phyloP scores from a whole-genome alignment of 1,284 basidiomycete species.

The Cryptococcus amylolentus region DNA sequence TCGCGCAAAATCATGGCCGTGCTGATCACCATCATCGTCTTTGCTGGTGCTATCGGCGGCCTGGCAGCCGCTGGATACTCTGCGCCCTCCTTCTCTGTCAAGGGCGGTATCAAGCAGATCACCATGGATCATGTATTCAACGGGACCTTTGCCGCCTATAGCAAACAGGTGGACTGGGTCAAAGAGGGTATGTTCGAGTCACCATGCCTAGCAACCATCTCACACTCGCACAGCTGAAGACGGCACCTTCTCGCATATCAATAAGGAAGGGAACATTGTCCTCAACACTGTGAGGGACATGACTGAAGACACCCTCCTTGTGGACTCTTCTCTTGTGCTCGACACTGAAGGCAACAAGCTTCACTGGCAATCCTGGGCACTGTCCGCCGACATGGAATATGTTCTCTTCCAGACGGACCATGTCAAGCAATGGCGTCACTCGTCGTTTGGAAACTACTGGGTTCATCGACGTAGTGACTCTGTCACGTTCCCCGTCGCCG shows the following conservation, averaged over 20 bases:
- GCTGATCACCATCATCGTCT: conserved; percentile 34
- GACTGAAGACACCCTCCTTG: conserved; percentile 33
- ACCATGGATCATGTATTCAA: conserved; percentile 87
- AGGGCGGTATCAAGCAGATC: conserved; percentile 62
- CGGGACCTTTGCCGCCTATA: conserved; percentile 66
- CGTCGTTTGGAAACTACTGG: conserved; percentile 82
- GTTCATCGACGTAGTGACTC: conserved; percentile 64
- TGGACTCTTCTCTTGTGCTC: conserved; percentile 29
- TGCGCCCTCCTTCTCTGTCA: conserved; percentile 34
- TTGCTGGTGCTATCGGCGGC: conserved; percentile 39
- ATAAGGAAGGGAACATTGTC: conserved; percentile 61
- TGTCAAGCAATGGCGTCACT: conserved; percentile 88
- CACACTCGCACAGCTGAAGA: conserved; percentile 60
- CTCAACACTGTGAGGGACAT: conserved; percentile 69
- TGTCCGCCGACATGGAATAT: conserved; percentile 83
- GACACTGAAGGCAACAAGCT: conserved; percentile 55
- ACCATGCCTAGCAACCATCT: neutral
- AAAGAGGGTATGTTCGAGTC: conserved; percentile 64
- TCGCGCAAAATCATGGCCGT: conserved; percentile 42
- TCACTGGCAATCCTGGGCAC: conserved; percentile 62
- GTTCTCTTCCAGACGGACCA: conserved; percentile 72
- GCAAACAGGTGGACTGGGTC: conserved; percentile 68
- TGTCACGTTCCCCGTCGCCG: conserved; percentile 66
- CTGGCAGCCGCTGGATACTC: conserved; percentile 43
- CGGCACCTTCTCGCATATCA: conserved; percentile 71